Evolutionary conservation across 352 stramenopile genomes (phyloP).

Genomic region (Peronosclerospora sorghi): DNA sequence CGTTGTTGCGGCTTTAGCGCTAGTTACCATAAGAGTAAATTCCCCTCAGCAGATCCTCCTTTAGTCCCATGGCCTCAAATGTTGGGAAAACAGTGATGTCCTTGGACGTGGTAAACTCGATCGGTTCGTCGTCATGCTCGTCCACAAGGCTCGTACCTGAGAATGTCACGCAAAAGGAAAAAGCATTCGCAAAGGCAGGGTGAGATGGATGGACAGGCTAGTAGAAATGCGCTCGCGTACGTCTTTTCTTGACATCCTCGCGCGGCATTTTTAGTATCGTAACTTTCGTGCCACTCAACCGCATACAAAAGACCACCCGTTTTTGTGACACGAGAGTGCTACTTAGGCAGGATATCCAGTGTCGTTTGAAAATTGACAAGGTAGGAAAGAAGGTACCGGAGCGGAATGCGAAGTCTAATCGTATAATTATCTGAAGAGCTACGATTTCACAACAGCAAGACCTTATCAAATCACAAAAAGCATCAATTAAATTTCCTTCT

Average conservation of each 20-base stretch:
- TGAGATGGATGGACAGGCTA: background rate
- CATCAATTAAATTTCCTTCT: too few species aligned
- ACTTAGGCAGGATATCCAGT: too few species aligned
- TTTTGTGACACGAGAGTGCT: too few species aligned
- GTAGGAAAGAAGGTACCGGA: too few species aligned
- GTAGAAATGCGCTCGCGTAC: conserved; percentile 7
- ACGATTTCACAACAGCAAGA: too few species aligned
- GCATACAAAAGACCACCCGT: too few species aligned
- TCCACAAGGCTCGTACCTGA: conserved; percentile 51
- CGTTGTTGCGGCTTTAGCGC: too few species aligned
- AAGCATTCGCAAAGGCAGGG: conserved; percentile 1
- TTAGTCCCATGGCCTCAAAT: conserved; percentile 98
- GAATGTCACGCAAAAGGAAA: conserved; percentile 4
- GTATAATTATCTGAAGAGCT: too few species aligned
- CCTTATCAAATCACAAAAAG: too few species aligned
- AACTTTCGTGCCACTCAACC: too few species aligned
- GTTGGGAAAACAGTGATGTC: conserved; percentile 80
- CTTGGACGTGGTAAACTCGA: conserved; percentile 88
- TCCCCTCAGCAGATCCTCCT: conserved; percentile 96
- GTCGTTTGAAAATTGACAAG: too few species aligned
- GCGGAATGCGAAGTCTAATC: too few species aligned
- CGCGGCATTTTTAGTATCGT: conserved; percentile 17
- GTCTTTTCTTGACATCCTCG: conserved; percentile 21
- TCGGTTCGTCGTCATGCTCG: conserved; percentile 47
- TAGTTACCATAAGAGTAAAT: conserved; percentile 99